These are phyloP conservation scores for Elsinoe ampelina DNA, from an alignment of 2,329 filamentous ascomycete species.

Conservation along the genomic window DNA sequence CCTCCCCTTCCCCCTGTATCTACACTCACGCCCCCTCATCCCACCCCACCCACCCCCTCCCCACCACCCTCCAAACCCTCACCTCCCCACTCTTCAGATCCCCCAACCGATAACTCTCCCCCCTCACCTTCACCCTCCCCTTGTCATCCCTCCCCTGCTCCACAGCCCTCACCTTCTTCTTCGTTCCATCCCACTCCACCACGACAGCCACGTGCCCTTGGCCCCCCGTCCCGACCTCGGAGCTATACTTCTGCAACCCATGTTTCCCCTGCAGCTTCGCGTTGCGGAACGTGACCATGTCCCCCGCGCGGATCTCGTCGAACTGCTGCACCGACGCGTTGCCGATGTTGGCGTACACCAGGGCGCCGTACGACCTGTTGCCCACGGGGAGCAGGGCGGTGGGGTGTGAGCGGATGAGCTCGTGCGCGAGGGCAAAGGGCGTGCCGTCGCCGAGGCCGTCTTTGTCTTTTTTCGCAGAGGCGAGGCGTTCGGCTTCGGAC, in stretches of 20 bases:
- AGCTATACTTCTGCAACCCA: slow-evolving; percentile 83
- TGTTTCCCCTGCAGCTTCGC: slow-evolving; percentile 92
- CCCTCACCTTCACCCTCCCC: slow-evolving; percentile 66
- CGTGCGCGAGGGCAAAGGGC: slow-evolving; percentile 64
- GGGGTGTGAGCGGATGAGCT: slow-evolving; percentile 61
- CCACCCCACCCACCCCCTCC: slow-evolving; percentile 87
- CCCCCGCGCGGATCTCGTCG: slow-evolving; percentile 87
- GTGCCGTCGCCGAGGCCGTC: slow-evolving; percentile 69
- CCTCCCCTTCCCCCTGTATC: neutral
- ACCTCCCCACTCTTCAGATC: slow-evolving; percentile 90
- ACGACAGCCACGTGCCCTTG: slow-evolving; percentile 77
- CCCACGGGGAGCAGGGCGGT: slow-evolving; percentile 75
- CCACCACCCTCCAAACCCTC: slow-evolving; percentile 94
- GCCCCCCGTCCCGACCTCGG: slow-evolving; percentile 65
- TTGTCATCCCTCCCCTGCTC: slow-evolving; percentile 81
- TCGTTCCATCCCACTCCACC: slow-evolving; percentile 94
- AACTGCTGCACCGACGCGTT: slow-evolving; percentile 85
- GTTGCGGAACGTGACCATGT: slow-evolving; percentile 88
- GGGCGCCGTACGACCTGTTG: slow-evolving; percentile 78
- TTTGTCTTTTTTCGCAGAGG: slow-evolving; percentile 63
- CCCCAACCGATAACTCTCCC: slow-evolving; percentile 88
- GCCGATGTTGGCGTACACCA: slow-evolving; percentile 89
- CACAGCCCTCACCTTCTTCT: slow-evolving; percentile 94
- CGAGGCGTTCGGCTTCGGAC: slow-evolving; percentile 55
- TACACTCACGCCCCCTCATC: slow-evolving; percentile 29